Percentiles rank a stretch among this genome's conserved stretches.
These are phyloP conservation scores for Scutellaria baicalensis DNA, from an alignment of 257 asterid species.

Conservation along the genomic window DNA sequence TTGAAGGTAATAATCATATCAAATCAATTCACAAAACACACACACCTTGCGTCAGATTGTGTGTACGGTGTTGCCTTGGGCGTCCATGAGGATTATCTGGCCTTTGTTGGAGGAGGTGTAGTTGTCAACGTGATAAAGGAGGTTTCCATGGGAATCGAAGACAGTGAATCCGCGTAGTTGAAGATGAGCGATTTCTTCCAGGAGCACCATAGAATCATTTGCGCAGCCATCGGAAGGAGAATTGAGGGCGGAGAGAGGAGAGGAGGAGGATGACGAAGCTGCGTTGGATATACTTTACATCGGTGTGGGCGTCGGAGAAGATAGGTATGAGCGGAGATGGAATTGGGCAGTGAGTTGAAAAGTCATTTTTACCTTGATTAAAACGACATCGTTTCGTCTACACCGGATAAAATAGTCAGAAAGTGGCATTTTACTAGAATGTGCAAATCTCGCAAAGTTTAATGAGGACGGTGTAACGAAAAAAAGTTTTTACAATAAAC, in stretches of 20 bases:
- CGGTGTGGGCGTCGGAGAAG: no score
- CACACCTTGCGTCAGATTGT: slow-evolving; percentile 72
- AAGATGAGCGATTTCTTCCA: slow-evolving; percentile 76
- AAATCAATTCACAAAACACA: no score
- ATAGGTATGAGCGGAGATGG: no score
- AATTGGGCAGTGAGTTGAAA: no score
- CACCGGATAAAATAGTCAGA: no score
- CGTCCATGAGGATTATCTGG: slow-evolving; percentile 64
- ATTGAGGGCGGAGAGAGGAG: neutral
- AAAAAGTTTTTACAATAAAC: no score
- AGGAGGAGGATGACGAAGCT: neutral
- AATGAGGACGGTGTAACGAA: no score
- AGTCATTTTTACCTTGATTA: no score
- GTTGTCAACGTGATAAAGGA: slow-evolving; percentile 68
- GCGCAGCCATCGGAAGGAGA: neutral
- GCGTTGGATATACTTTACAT: slow-evolving; percentile 58
- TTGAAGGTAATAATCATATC: no score
- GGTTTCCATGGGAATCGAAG: slow-evolving; percentile 50
- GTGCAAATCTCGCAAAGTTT: no score
- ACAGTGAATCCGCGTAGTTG: slow-evolving; percentile 77
- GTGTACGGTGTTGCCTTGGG: slow-evolving; percentile 48
- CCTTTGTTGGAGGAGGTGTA: slow-evolving; percentile 36
- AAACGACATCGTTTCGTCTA: no score
- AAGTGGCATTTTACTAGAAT: no score
- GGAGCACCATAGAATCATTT: slow-evolving; percentile 24